A percentile compares a stretch with the other conserved stretches of the same genome.
Evolutionary conservation across 345 rosid genomes (phyloP).

Genomic region (Aurinia saxatilis): DNA sequence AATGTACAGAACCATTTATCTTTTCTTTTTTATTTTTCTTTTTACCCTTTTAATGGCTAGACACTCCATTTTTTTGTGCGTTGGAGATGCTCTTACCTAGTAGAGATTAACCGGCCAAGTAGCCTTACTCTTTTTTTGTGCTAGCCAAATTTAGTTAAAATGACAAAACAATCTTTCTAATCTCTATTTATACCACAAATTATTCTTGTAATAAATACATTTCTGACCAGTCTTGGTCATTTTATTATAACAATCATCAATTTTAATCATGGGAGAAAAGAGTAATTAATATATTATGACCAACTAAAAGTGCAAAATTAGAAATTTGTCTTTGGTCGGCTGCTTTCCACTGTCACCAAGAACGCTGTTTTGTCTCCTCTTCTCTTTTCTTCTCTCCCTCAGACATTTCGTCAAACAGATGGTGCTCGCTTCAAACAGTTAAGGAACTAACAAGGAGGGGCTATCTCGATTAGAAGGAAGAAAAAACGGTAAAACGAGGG

Average conservation of each 20-base stretch:
- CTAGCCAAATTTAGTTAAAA: too few relatives aligned
- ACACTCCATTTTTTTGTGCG: too few relatives aligned
- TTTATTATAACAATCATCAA: neutral
- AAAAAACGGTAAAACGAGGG: neutral
- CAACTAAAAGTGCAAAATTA: neutral
- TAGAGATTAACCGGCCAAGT: too few relatives aligned
- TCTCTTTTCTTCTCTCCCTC: neutral
- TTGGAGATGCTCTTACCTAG: too few relatives aligned
- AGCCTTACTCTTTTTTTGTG: too few relatives aligned
- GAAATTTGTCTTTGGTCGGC: slow-evolving; percentile 17
- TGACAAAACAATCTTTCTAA: too few relatives aligned
- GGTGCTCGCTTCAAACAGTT: slow-evolving; percentile 19
- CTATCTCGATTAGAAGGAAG: neutral
- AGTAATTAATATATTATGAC: slow-evolving; percentile 1
- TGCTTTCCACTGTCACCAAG: slow-evolving; percentile 18
- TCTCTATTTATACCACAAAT: too few relatives aligned
- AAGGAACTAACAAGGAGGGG: neutral
- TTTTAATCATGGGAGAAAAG: neutral
- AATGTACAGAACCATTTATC: too few relatives aligned
- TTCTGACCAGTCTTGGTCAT: neutral
- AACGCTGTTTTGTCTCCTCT: slow-evolving; percentile 31
- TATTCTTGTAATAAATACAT: too few relatives aligned
- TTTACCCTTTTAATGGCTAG: too few relatives aligned
- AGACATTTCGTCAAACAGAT: slow-evolving; percentile 31
- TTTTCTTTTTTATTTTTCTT: too few relatives aligned